Base-by-base conservation (phyloP, 2,329 filamentous ascomycete species). In the Clarireedia homoeocarpa region DNA sequence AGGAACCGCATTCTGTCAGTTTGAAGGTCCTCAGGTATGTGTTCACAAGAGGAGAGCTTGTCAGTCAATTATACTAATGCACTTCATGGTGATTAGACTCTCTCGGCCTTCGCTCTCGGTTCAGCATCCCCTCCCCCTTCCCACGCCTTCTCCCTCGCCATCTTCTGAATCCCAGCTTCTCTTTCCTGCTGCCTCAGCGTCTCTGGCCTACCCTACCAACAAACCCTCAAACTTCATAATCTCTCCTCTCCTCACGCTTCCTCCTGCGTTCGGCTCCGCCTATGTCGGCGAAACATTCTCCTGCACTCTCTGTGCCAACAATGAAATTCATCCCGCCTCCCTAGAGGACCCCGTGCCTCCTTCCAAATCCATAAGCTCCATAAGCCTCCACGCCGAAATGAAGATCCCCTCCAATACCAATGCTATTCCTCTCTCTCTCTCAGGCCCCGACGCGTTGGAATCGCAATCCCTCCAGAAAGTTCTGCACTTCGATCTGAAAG, bases 251-350 rank as follows among this genome's bases (percentile, higher is more conserved):
- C 80, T 97, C 65, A 94, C 89, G 48, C 84, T 97, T 1, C 92
- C 94, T 9, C 86, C 91, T 15, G 87, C 90, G 0, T 97, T 99
- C 70, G 92, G 91, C 46, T 92, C 89, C 12, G 91, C 92, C 7
- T 96, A 96, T 70, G 92, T 97, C 20, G 94, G 94, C 65, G 91
- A 97, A 74, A 90, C 86, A 0, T 97, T 99, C 73, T 86, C 86
- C 61, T 99, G 94, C 73, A 96, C 92, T 1, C 79, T 97, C 23
- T 96, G 91, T 73, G 91, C 89, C n/a, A 96, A 96, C 75, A 92
- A 96, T 70, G 92, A 97, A 67, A 34, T 34, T 34, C 72, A 84
- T 1, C 65, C 71, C 6, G 71, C 73, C 17, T 26, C 36, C 20
- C 39, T 24, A 39, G 26, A 27, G 27, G 12, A 20, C 58, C 74